Conservation (phyloP, 345 rosid species). For the Ceriops tagal region DNA sequence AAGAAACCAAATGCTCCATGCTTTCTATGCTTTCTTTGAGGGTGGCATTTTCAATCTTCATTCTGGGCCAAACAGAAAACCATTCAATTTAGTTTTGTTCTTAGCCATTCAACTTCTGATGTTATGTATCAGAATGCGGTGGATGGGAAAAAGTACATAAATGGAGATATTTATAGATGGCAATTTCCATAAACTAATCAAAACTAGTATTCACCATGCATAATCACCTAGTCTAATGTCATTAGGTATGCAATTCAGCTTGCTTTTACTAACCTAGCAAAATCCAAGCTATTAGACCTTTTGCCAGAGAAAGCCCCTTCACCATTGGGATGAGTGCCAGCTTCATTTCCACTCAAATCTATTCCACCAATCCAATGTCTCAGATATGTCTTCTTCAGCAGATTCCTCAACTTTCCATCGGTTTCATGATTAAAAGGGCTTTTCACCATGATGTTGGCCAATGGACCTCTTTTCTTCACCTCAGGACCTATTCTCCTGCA, state of each 20-base stretch:
- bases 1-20: slow-evolving; percentile 71
- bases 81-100: not conserved
- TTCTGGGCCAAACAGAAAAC: slow-evolving; percentile 31
- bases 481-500: slow-evolving; percentile 53
- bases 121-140: not conserved
- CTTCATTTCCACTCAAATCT: slow-evolving; percentile 52
- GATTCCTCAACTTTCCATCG: slow-evolving; percentile 71
- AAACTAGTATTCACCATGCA: slow-evolving; percentile 2
- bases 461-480: slow-evolving; percentile 38
- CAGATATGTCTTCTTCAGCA: slow-evolving; percentile 79
- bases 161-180: slow-evolving; percentile 3
- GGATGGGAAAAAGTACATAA: not conserved
- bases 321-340: slow-evolving; percentile 30
- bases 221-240: slow-evolving; percentile 3
- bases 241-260: not conserved
- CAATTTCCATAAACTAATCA: not conserved
- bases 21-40: slow-evolving; percentile 83
- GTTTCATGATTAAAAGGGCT: slow-evolving; percentile 37
- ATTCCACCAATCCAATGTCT: slow-evolving; percentile 62
- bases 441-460: slow-evolving; percentile 30
- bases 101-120: too few species aligned
- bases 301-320: slow-evolving; percentile 33
- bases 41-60: slow-evolving; percentile 88
- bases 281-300: slow-evolving; percentile 46
- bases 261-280: slow-evolving; percentile 60